Evolutionary conservation across 306 rosid species (phyloP), one percentile per base, ranked within the genome.

Genomic region (Trichosanthes cucumerina): DNA sequence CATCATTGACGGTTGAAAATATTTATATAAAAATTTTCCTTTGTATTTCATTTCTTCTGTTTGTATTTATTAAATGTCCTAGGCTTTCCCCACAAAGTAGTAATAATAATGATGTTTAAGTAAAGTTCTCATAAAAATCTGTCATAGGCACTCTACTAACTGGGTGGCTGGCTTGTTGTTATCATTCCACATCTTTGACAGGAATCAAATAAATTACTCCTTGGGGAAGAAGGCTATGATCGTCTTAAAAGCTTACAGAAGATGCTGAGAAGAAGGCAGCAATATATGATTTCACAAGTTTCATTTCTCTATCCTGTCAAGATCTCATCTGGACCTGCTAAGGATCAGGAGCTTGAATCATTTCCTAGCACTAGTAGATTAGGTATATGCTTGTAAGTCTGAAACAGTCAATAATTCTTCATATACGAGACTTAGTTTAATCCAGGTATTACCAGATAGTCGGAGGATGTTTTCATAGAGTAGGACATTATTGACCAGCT

Each of bases 341-440:
- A 86, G 73, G 97, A 92, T 79, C 99, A 91, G 82, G 99, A 95
- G 82, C 99, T 95, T 80, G 99, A 95, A 82, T 84, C 96, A 78
- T 91, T 87, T 91, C 99, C 97, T 58, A 78, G 86, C 79, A 88
- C 86, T 83, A 83, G 85, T 85, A 78, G 70, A 63, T 77, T 90
- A 85, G 98, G 93, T 94, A 90, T 7, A 43, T 38, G 33, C 79
- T 83, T 16, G 52, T 60, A 49, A 9, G 85, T 39, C 63, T 78
- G 84, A 72, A 68, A 56, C 57, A 44, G 11, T 78, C 79, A 1
- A 47, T 47, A 24, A 15, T 15, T 72, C 41, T 47, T 28, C 7
- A 14, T 15, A 46, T 23, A 72, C 8, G 4, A 47, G 7, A 16
- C 77, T 72, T 72, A 18, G 59, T 72, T 72, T 16, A 33, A 7